Evolutionary conservation across 2,329 filamentous ascomycete genomes (phyloP).

Genomic region (Didymosphaeria variabile): DNA sequence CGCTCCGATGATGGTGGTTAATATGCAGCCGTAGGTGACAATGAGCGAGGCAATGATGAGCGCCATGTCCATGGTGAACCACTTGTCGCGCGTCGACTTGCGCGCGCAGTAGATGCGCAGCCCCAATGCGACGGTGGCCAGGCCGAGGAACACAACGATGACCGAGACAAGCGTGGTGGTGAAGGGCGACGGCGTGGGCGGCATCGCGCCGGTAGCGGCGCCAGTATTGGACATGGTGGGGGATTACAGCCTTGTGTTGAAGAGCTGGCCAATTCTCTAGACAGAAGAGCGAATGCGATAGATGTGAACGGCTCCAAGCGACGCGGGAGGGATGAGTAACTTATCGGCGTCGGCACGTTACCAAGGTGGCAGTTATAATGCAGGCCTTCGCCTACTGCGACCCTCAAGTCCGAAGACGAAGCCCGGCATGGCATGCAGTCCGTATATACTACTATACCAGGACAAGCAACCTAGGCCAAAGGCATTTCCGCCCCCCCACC

Average conservation of each 20-base stretch:
- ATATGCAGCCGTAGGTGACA: slow-evolving; percentile 7
- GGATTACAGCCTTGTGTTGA: not conserved
- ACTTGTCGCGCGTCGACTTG: not conserved
- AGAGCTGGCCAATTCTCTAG: not conserved
- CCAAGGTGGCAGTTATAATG: not conserved
- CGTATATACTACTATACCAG: not conserved
- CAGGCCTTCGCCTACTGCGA: too few relatives aligned
- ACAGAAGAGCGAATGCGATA: not conserved
- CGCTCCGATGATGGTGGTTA: slow-evolving; percentile 5
- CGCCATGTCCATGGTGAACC: not conserved
- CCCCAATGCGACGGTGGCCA: slow-evolving; percentile 3
- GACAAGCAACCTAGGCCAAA: too few relatives aligned
- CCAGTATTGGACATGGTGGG: not conserved
- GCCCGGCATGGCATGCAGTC: not conserved
- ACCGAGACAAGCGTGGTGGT: slow-evolving; percentile 7
- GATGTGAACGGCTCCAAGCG: not conserved
- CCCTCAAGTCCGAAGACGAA: not conserved
- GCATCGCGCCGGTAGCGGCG: not conserved
- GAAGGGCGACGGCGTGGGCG: slow-evolving; percentile 3
- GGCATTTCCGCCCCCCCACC: too few relatives aligned
- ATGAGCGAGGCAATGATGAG: slow-evolving; percentile 6
- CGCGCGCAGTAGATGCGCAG: slow-evolving; percentile 6
- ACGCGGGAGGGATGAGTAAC: not conserved
- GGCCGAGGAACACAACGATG: not conserved
- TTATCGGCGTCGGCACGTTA: slow-evolving; percentile 1